Evolutionary conservation across 306 rosid species (phyloP), one percentile per base, ranked within the genome.

Genomic region (Quercus dentata): DNA sequence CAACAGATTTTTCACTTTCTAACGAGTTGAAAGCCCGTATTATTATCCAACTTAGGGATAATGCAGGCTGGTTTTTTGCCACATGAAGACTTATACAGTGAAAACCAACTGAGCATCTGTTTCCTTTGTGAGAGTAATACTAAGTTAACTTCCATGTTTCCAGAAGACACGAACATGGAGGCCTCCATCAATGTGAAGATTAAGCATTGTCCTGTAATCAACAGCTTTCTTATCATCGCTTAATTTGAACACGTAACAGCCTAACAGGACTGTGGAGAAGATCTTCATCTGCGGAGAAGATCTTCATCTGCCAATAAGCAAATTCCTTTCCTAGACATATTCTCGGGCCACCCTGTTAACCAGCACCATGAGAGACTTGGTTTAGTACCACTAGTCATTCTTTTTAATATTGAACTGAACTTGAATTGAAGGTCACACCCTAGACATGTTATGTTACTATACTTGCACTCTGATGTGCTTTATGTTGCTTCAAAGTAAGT

Each of bases 301-400:
- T 92, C 87, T 94, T 92, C 92, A 94, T 86, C 73, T 94, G 94
- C 79, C 94, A 85, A 57, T 88, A 91, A 73, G 98, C 97, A 84
- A 94, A 94, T 82, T 92, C 97, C 75, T 85, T 94, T 52, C 97
- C 98, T 0, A 94, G 88, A 78, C 98, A 94, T 27, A 94, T 87
- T 63, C 97, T 77, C 1, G 90, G 97, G 51, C 97, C 95, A 0
- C 94, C 97, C 97, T 91, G 97, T 79, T 55, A 79, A 49, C 44
- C 69, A 31, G 72, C 54, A 49, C 17, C 54, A 49, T 33, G 46
- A 18, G 8, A 71, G 71, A 74, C 59, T 69, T 54, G 62, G 52
- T 52, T 67, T 12, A 83, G 63, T 30, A 41, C 6, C 15, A 10
- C 23, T 21, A 35, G 63, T 38, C 11, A 38, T 38, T 21, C 18